Conservation (phyloP, 345 rosid genomes). For the Dipteronia dyeriana region DNA sequence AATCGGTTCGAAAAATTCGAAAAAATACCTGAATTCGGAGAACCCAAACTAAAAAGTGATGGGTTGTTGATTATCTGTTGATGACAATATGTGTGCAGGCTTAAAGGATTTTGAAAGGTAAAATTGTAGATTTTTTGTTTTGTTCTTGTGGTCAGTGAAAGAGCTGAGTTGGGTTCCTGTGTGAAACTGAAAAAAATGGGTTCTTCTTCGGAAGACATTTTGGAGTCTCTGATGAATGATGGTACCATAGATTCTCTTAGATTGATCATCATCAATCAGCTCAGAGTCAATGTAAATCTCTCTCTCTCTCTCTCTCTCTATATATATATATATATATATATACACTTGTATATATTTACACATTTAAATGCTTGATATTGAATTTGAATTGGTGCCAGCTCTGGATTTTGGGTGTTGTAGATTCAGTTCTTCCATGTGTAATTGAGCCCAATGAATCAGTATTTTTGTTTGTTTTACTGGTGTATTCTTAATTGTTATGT, state of each 20-base stretch:
- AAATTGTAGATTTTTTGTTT: conserved; percentile 14
- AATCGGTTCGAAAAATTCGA: too few relatives aligned
- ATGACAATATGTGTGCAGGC: neutral
- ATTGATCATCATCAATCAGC: too few relatives aligned
- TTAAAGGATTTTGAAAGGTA: neutral
- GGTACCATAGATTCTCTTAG: conserved; percentile 86
- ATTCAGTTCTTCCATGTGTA: conserved; percentile 2
- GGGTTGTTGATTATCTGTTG: neutral
- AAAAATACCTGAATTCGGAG: conserved; percentile 32
- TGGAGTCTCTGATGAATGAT: conserved; percentile 87
- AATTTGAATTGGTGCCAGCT: too few relatives aligned
- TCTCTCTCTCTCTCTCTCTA: conserved; percentile 12
- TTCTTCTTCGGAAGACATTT: conserved; percentile 78
- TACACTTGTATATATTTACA: neutral
- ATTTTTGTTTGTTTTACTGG: neutral
- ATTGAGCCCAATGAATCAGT: neutral
- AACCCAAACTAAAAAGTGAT: neutral
- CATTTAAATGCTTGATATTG: neutral
- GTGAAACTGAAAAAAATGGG: conserved; percentile 25
- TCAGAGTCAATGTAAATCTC: conserved; percentile 50
- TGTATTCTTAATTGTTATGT: neutral
- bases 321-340: too few relatives aligned
- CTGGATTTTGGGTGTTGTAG: neutral
- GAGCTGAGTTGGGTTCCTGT: conserved; percentile 1
- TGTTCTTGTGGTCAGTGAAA: conserved; percentile 8